Base-by-base conservation (phyloP, 129 eudicot species). In the Silybum marianum region DNA sequence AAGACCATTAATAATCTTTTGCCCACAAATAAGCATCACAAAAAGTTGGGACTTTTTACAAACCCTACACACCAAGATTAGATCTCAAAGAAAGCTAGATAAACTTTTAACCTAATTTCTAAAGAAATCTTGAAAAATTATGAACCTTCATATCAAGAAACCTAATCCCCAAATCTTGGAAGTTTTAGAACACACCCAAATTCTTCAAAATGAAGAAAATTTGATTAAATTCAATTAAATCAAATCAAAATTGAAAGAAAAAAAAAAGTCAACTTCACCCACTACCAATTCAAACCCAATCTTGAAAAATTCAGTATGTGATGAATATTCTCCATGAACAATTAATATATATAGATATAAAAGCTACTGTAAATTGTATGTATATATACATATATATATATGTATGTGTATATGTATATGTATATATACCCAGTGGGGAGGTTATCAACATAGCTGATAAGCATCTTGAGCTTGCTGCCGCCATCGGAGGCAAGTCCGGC, bases 401-500 rank as follows among this genome's bases (percentile, higher is more conserved):
- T 18, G 4, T 28, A 67, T 30, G 30, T 54, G 18, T 76, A 32
- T 26, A 4, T 75, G 18, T 71, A 13, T 21, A 21, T 28, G 23
- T 58, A 16, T 40, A 40, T 42, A 80, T 87, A 91, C 99, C 99
- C 99, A 63, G 98, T 89, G n/a, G 99, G 99, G 23, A 95, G 95
- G 46, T 91, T 95, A 58, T 95, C 99, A 25, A 93, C 99, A 65
- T 75, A 95, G 90, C 98, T 95, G 83, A 95, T 91, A 63, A 95
- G 88, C 99, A 95, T 95, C 94, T 95, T 95, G 54, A 95, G 95
- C 88, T 95, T 92, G 73, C 97, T 92, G 21, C 99, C 99, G 11
- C 99, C 99, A 30, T 95, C 99, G 19, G 97, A 89, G 19, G 99
- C 97, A 24, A 95, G 94, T 9, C 98, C 98, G 75, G 97, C 97